Percentiles rank a stretch among this genome's conserved stretches.
phyloP scores from a whole-genome alignment of 441 rosid species.

The Jatropha multifida region DNA sequence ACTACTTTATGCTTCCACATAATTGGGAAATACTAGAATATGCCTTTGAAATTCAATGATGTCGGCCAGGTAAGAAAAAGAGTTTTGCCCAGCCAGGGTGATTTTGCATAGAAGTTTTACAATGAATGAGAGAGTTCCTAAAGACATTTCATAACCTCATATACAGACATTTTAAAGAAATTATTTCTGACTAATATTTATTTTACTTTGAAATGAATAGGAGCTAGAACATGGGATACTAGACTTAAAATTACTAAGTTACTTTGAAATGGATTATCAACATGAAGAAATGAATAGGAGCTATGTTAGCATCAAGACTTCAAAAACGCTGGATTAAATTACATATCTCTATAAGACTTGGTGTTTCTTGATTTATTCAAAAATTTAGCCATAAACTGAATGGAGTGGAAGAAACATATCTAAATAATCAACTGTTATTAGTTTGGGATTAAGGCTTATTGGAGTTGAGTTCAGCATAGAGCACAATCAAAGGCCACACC shows the following conservation, averaged over 20 bases:
- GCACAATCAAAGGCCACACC: not conserved
- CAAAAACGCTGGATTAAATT: not conserved
- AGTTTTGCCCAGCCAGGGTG: not conserved
- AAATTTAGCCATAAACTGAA: no score
- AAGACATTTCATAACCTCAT: not conserved
- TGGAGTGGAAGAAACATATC: no score
- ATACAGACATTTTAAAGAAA: not conserved
- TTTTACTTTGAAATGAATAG: not conserved
- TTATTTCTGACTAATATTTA: not conserved
- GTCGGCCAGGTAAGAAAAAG: not conserved
- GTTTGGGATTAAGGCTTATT: not conserved
- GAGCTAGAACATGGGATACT: not conserved
- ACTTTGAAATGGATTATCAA: not conserved
- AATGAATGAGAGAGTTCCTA: not conserved
- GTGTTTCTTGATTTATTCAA: no score
- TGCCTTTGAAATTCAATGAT: not conserved
- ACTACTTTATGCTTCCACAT: not conserved
- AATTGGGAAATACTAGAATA: not conserved
- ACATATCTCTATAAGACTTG: not conserved
- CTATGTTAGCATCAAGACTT: not conserved
- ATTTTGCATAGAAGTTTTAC: not conserved
- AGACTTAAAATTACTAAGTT: not conserved
- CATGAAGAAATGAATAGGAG: not conserved
- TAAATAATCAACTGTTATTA: no score
- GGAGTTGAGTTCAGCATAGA: not conserved